phyloP scores from a whole-genome alignment of 768 basidiomycete species.

The Leucocoprinus sp. region DNA sequence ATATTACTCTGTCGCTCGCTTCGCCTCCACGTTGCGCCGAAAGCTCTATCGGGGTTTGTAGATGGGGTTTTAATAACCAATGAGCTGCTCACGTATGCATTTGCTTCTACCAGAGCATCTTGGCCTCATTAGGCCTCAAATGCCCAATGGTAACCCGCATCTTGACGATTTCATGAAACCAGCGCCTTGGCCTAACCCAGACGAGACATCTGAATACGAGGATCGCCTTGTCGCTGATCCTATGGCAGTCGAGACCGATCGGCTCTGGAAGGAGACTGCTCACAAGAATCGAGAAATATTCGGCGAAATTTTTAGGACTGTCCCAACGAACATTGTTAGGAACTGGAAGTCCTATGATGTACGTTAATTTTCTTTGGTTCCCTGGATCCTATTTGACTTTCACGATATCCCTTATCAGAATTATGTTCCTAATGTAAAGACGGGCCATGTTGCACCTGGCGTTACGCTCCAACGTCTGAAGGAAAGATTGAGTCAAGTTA shows the following conservation, averaged over 20 bases:
- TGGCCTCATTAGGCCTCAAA: constrained; percentile 76
- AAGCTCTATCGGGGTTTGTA: constrained; percentile 68
- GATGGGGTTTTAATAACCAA: constrained; percentile 6
- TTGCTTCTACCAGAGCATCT: constrained; percentile 64
- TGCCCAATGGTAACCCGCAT: constrained; percentile 20
- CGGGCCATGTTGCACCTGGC: constrained; percentile 72
- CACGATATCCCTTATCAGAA: constrained; percentile 29
- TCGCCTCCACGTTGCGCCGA: constrained; percentile 78
- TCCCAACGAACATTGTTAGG: constrained; percentile 76
- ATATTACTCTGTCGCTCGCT: constrained; percentile 62
- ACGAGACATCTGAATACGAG: constrained; percentile 50
- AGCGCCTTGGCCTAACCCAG: constrained; percentile 61
- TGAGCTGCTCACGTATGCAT: constrained; percentile 6
- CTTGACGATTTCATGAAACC: constrained; percentile 68
- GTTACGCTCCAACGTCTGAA: constrained; percentile 67
- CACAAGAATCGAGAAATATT: constrained; percentile 78
- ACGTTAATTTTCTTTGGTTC: constrained; percentile 16
- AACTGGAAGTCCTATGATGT: constrained; percentile 77
- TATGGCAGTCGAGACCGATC: constrained; percentile 47
- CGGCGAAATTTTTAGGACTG: constrained; percentile 78
- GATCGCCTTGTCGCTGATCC: constrained; percentile 76
- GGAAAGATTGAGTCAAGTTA: constrained; percentile 59
- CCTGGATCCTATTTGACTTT: background rate
- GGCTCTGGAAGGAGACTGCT: constrained; percentile 65
- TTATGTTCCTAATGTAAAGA: constrained; percentile 69